Percentiles rank a stretch among this genome's conserved stretches.
phyloP scores from a whole-genome alignment of 257 asterid genomes.

The Solanum chiquidenum region DNA sequence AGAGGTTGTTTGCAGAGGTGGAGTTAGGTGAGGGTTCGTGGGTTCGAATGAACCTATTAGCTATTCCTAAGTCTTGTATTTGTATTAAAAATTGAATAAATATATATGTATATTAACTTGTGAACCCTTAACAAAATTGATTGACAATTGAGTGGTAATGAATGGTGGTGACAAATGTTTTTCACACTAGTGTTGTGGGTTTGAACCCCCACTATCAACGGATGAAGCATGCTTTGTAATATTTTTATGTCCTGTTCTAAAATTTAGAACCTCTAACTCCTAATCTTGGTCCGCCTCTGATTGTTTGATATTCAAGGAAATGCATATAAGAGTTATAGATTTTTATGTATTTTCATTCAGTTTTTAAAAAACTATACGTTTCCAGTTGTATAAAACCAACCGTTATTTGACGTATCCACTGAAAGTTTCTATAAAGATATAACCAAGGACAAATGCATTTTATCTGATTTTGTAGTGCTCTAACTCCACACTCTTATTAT shows the following conservation, averaged over 20 bases:
- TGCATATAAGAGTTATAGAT: not conserved
- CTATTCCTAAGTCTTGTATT: too few relatives aligned
- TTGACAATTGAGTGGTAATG: too few relatives aligned
- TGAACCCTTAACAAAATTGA: too few relatives aligned
- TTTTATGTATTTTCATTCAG: not conserved
- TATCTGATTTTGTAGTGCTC: not conserved
- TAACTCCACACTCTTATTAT: not conserved
- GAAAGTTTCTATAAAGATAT: not conserved
- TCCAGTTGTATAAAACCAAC: not conserved
- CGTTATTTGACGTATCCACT: not conserved
- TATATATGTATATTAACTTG: too few relatives aligned
- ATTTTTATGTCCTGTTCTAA: too few relatives aligned
- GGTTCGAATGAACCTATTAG: not conserved
- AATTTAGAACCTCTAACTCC: too few relatives aligned
- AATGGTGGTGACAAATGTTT: too few relatives aligned
- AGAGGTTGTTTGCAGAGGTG: not conserved
- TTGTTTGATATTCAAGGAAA: not conserved
- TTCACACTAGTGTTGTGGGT: too few relatives aligned
- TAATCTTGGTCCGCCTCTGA: too few relatives aligned
- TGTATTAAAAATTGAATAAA: too few relatives aligned
- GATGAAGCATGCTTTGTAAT: too few relatives aligned
- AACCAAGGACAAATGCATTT: not conserved
- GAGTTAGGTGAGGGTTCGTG: not conserved
- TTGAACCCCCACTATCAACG: too few relatives aligned
- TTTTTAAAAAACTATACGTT: not conserved